A percentile compares a stretch with the other conserved stretches of the same genome.
phyloP scores from a whole-genome alignment of 225 moss, liverwort and hornwort species.

The Rhytidiadelphus loreus region DNA sequence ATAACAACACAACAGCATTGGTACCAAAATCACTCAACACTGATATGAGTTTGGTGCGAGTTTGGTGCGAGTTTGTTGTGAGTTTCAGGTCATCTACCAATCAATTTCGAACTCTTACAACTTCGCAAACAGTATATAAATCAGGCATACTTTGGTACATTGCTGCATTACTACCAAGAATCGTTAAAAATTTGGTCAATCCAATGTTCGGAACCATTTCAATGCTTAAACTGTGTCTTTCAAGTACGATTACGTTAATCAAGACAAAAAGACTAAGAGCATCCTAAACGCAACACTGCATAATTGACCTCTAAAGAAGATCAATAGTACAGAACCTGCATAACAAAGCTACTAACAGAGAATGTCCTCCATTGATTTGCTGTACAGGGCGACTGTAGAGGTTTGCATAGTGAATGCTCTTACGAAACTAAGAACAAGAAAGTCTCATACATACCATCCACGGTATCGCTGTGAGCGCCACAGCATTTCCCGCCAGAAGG shows the following conservation, averaged over 20 bases:
- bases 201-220: neutral
- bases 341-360: neutral
- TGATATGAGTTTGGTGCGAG: neutral
- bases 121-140: neutral
- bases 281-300: neutral
- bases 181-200: neutral
- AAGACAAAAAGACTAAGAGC: neutral
- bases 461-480: slow-evolving; percentile 58
- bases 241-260: neutral
- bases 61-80: neutral
- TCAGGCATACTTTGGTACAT: neutral
- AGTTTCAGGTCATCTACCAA: neutral
- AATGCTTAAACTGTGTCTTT: neutral
- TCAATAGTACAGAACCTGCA: neutral
- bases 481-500: slow-evolving; percentile 30
- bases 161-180: neutral
- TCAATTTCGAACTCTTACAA: neutral
- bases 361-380: neutral
- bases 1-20: neutral
- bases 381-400: neutral
- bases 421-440: neutral
- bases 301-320: neutral
- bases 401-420: neutral
- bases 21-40: neutral
- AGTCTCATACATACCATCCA: slow-evolving; percentile 58